Evolutionary conservation across 2,329 filamentous ascomycete species (phyloP), one percentile per base, ranked within the genome.

Genomic region (Fusarium tjaetaba): DNA sequence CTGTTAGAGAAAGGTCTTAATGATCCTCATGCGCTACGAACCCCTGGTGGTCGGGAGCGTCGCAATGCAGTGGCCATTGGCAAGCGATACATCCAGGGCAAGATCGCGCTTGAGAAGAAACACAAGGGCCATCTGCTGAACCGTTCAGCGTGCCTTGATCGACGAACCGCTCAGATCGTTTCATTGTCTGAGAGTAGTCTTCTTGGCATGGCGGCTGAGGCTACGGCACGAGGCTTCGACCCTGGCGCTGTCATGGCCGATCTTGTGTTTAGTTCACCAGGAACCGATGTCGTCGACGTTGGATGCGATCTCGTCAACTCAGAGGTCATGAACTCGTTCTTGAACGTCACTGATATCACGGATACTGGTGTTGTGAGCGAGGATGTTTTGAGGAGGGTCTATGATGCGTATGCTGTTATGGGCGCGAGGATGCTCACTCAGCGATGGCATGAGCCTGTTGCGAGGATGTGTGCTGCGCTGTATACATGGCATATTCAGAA

Each of bases 401-500:
- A 76, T 28, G 74, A 76, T 48, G 74, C 74, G 2, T 76, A 76
- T 20, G 74, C 74, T 24, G 72, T 49, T 7, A 61, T 62, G 48
- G 73, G 79, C 13, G 79, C 77, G 34, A 76, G 78, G 41, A 79
- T 79, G 72, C 65, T 80, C 36, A 80, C 79, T 5, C 65, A 79
- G 56, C 69, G 79, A 38, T 80, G 78, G 79, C 73, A 79, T n/a
- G 79, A 80, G 48, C 79, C 79, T 18, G 76, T 77, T 11, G 79
- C 79, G 28, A 74, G 77, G 45, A 80, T 80, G 79, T 79, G 78
- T 42, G 74, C 79, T 15, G 76, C 76, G 5, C 58, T 81, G 14
- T 80, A 80, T 42, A 78, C 78, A 18, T 80, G 79, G 79, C 79
- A 80, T 49, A 80, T 80, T 4, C 77, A 79, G 14, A 80, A 80